These are phyloP conservation scores for Camelina neglecta DNA, from an alignment of 345 rosid species.

Conservation along the genomic window DNA sequence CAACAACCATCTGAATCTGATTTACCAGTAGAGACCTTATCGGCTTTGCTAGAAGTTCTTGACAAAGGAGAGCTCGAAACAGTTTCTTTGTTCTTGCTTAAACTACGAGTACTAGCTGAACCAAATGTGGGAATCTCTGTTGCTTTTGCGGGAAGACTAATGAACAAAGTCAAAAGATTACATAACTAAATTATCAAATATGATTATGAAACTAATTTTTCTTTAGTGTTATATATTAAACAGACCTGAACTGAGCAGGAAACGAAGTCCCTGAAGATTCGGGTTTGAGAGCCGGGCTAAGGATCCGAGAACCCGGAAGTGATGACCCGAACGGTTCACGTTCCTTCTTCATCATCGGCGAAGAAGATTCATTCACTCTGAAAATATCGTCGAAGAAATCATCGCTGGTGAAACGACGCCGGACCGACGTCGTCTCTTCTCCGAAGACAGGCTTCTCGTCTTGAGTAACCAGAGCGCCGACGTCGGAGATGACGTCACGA, in stretches of 20 bases:
- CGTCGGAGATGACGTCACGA: conserved; percentile 37
- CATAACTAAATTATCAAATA: background rate
- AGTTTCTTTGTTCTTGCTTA: conserved; percentile 51
- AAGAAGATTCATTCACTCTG: conserved; percentile 50
- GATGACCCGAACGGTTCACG: conserved; percentile 52
- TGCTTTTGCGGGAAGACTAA: conserved; percentile 70
- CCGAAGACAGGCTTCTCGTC: conserved; percentile 85
- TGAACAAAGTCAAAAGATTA: conserved; percentile 4
- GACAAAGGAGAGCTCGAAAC: conserved; percentile 53
- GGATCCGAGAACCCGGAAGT: conserved; percentile 57
- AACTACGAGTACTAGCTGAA: conserved; percentile 44
- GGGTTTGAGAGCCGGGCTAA: conserved; percentile 64
- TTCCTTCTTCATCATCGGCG: conserved; percentile 56
- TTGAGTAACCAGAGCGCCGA: conserved; percentile 15
- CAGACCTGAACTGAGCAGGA: conserved; percentile 78
- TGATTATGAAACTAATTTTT: background rate
- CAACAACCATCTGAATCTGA: background rate
- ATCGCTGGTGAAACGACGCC: conserved; percentile 50
- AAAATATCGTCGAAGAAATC: conserved; percentile 85
- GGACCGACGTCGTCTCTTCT: conserved; percentile 45
- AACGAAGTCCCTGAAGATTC: conserved; percentile 54
- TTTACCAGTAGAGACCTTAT: conserved; percentile 32
- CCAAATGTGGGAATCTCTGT: conserved; percentile 61
- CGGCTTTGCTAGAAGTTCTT: conserved; percentile 52
- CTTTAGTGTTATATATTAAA: background rate